Conservation (phyloP, 2,329 filamentous ascomycete genomes). For the Aspergillus sp. region DNA sequence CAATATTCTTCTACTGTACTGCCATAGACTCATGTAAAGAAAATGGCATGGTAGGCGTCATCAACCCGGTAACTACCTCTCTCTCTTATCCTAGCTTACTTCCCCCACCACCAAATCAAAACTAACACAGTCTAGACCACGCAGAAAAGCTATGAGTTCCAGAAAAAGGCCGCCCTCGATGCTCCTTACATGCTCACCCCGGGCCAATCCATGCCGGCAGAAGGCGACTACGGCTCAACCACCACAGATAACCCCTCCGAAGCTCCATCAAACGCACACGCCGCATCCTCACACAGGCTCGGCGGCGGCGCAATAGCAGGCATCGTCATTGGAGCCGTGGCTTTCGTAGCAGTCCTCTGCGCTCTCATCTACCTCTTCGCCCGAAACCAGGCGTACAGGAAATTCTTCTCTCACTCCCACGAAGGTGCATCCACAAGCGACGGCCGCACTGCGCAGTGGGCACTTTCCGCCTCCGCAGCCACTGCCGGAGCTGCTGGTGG, state of each 20-base stretch:
- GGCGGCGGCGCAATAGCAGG: constrained; percentile 58
- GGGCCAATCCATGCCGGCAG: constrained; percentile 55
- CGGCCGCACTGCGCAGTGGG: constrained; percentile 32
- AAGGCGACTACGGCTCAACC: constrained; percentile 29
- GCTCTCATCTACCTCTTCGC: constrained; percentile 37
- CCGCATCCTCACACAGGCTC: constrained; percentile 21
- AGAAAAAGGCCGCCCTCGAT: constrained; percentile 49
- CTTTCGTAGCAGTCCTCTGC: constrained; percentile 50
- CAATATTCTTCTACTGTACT: constrained; percentile 70
- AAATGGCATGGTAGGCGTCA: constrained; percentile 71
- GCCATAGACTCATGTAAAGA: constrained; percentile 64
- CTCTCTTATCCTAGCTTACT: not conserved
- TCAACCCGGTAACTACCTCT: constrained; percentile 60
- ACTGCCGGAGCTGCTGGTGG: not conserved
- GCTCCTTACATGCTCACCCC: constrained; percentile 57
- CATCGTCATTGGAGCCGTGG: constrained; percentile 55
- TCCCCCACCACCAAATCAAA: not conserved
- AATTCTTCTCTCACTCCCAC: constrained; percentile 32
- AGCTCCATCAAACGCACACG: no score
- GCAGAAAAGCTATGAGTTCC: constrained; percentile 49
- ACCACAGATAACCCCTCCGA: not conserved
- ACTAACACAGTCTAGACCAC: constrained; percentile 34
- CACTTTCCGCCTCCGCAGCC: constrained; percentile 18
- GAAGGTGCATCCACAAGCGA: constrained; percentile 27
- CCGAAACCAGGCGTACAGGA: constrained; percentile 34